Base-by-base conservation (phyloP, 2,329 filamentous ascomycete genomes). In the Botrytis cinerea region DNA sequence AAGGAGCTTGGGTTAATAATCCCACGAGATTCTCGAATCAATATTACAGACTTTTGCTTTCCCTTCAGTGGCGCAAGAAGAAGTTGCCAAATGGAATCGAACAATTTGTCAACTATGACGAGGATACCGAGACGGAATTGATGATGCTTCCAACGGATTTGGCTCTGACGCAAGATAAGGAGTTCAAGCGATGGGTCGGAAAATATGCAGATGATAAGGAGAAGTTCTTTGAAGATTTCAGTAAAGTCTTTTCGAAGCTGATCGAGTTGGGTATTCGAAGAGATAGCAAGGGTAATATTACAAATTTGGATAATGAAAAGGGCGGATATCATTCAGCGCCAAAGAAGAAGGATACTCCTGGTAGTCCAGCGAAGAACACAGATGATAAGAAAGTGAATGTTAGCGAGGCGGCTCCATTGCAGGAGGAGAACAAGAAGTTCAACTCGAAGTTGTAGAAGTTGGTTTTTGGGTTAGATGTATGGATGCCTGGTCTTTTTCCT, bases 71-170 rank as follows among this genome's bases (percentile, higher is more conserved):
- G 87, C 86, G 85, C 80, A 85, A 85, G 74, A 87, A 85, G 80
- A 87, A 83, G 20, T 79, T 89, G 71, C 79, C 81, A 22, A 87
- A 85, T 75, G 88, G 87, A 0, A 79, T 88, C 28, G 81, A 83
- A 72, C 88, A 91, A 81, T 91, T 89, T 79, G 85, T 87, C 62
- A 88, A 88, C 77, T 85, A 86, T 66, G 88, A 90, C 75, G 87
- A 89, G 64, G 87, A 90, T 76, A 81, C 79, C 7, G 82, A 80
- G 68, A 86, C 86, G 73, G 86, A 87, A 73, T 82, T 91, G 60
- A 91, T 91, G 89, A 91, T 91, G 89, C 79, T 91, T 79, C 89
- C 89, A 0, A 90, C 89, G 2, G 89, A 91, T 79, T 86, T 91
- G 78, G 86, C 88, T 7, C 82, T 91, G 57, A 81, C 86, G 6